Conservation (phyloP, 176 grass and related monocot genomes). For the Aegilops speltoides region DNA sequence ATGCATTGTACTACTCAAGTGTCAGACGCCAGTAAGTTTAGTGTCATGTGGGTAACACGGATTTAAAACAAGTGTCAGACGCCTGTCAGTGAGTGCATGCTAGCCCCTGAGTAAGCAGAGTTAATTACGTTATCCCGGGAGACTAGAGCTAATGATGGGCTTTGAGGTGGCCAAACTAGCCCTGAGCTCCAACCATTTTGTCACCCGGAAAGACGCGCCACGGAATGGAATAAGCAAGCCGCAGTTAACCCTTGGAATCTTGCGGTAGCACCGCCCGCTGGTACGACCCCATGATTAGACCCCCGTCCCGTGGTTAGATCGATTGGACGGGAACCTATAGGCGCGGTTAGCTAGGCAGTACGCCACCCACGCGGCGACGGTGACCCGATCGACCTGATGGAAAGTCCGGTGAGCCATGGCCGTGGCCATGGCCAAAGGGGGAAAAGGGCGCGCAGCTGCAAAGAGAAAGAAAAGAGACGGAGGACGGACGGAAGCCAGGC, state of each 20-base stretch:
- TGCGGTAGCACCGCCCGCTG: not conserved
- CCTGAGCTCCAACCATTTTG: constrained; percentile 46
- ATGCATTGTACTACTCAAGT: too few species aligned
- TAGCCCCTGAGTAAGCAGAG: not conserved
- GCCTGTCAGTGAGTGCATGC: not conserved
- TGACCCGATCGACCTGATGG: not conserved
- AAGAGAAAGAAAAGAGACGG: not conserved
- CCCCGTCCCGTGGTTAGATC: not conserved
- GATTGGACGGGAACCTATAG: not conserved
- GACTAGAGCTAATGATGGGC: constrained; percentile 37
- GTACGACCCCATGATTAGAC: constrained; percentile 23
- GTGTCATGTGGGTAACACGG: not conserved
- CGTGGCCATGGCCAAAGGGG: not conserved
- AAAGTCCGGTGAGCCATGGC: not conserved
- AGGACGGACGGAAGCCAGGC: not conserved
- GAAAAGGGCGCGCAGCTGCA: not conserved
- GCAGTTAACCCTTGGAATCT: constrained; percentile 22
- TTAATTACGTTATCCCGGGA: not conserved
- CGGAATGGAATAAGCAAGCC: constrained; percentile 7
- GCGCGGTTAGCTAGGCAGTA: too few species aligned
- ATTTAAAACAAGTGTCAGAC: not conserved
- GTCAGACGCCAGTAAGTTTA: not conserved
- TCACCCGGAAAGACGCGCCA: constrained; percentile 45
- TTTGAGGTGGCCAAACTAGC: not conserved
- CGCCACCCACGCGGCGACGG: too few species aligned